Conservation (phyloP, 768 basidiomycete species). For the Butyriboletus loyo region DNA sequence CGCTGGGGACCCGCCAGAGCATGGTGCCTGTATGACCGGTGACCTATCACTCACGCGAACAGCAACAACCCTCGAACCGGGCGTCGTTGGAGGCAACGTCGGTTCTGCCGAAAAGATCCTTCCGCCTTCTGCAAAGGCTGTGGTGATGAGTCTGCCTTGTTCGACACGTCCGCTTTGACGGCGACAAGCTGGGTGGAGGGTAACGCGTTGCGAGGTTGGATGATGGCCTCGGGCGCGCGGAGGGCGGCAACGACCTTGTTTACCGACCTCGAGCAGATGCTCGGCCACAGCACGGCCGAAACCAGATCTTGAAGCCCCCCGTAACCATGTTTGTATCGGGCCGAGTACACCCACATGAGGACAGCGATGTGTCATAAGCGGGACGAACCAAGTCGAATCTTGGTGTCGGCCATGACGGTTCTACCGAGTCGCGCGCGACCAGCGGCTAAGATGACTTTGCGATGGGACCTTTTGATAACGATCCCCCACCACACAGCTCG, state of each 20-base stretch:
- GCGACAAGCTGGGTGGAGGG: background rate
- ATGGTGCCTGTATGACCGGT: background rate
- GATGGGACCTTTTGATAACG: background rate
- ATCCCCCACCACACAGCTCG: background rate
- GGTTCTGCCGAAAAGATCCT: background rate
- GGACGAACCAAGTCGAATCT: background rate
- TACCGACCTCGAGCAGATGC: background rate
- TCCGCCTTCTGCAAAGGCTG: background rate
- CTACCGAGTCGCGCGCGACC: background rate
- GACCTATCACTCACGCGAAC: background rate
- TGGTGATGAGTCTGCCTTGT: background rate
- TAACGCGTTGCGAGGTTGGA: background rate
- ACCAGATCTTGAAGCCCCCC: background rate
- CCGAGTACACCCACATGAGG: background rate
- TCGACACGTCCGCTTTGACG: background rate
- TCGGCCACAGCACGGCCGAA: background rate
- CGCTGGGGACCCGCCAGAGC: background rate
- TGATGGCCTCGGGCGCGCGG: background rate
- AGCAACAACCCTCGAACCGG: background rate
- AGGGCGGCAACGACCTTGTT: background rate
- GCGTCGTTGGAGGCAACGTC: background rate
- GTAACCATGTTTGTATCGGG: background rate
- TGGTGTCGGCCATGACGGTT: slow-evolving; percentile 12
- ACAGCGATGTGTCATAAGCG: background rate
- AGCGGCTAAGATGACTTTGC: background rate